phyloP scores from a whole-genome alignment of 257 asterid genomes.

The Nicotiana tomentosiformis region DNA sequence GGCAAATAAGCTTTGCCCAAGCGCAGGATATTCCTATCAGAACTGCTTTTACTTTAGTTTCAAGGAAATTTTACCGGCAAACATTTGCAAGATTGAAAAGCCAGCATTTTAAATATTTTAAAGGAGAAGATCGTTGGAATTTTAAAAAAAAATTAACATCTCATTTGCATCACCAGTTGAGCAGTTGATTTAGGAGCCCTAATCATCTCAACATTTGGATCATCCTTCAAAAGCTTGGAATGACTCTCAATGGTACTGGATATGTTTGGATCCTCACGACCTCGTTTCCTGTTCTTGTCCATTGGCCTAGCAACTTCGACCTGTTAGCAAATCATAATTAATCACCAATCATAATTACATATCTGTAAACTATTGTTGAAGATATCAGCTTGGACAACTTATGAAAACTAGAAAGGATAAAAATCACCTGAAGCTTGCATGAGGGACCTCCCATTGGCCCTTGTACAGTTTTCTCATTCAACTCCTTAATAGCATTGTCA shows the following conservation, averaged over 20 bases:
- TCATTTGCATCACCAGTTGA: conserved; percentile 32
- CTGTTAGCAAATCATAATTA: conserved; percentile 35
- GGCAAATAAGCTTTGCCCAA: neutral
- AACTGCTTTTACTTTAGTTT: neutral
- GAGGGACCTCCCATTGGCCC: conserved; percentile 58
- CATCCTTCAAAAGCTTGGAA: conserved; percentile 36
- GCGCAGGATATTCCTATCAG: neutral
- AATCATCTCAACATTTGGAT: conserved; percentile 18
- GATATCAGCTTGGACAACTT: neutral
- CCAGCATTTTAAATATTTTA: neutral
- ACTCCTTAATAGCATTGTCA: conserved; percentile 62
- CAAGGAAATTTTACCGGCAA: neutral
- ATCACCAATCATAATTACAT: neutral
- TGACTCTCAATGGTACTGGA: conserved; percentile 32
- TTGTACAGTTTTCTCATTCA: conserved; percentile 58
- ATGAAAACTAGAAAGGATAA: neutral
- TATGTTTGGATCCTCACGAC: conserved; percentile 55
- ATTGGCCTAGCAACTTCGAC: conserved; percentile 87
- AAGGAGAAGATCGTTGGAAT: neutral
- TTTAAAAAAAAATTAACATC: neutral
- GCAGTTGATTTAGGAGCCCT: conserved; percentile 23
- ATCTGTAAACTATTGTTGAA: neutral
- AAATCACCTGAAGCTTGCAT: conserved; percentile 57
- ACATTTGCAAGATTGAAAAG: neutral
- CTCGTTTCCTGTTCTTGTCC: conserved; percentile 69